A percentile compares a stretch with the other conserved stretches of the same genome.
phyloP scores from a whole-genome alignment of 179 eudicot genomes.

The Beta corolliflora region DNA sequence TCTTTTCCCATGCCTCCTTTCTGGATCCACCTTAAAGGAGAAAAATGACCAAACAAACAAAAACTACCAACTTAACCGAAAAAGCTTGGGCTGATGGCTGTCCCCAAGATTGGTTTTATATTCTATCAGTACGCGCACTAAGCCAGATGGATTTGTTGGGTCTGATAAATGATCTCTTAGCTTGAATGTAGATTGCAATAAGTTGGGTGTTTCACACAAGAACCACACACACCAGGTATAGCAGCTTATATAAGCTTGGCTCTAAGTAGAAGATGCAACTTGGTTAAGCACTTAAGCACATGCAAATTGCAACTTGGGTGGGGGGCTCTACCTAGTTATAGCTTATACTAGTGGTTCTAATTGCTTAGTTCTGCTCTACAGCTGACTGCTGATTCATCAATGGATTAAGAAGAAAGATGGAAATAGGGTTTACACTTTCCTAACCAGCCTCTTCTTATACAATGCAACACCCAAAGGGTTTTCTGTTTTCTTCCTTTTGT shows the following conservation, averaged over 20 bases:
- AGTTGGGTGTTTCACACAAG: too few species aligned
- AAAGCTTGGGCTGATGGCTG: too few species aligned
- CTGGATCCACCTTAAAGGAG: constrained; percentile 33
- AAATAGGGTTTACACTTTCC: constrained; percentile 11
- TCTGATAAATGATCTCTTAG: neutral
- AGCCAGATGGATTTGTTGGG: too few species aligned
- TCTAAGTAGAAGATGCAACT: constrained; percentile 3
- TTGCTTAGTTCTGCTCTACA: neutral
- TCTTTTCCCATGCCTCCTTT: constrained; percentile 36
- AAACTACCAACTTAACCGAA: too few species aligned
- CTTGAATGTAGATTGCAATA: too few species aligned
- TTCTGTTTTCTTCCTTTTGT: too few species aligned
- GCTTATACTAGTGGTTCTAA: constrained; percentile 1
- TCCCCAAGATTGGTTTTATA: too few species aligned
- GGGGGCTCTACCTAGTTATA: neutral
- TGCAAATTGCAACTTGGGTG: constrained; percentile 8
- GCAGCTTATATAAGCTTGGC: too few species aligned
- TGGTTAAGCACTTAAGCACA: neutral
- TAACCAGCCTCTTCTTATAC: too few species aligned
- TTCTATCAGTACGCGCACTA: too few species aligned
- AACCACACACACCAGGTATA: too few species aligned
- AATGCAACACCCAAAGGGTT: neutral
- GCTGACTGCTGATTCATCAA: neutral
- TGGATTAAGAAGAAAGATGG: neutral
- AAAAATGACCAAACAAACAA: neutral